A percentile compares a stretch with the other conserved stretches of the same genome.
Evolutionary conservation across 1,284 basidiomycete species (phyloP).

Genomic region (Cerrena zonata): DNA sequence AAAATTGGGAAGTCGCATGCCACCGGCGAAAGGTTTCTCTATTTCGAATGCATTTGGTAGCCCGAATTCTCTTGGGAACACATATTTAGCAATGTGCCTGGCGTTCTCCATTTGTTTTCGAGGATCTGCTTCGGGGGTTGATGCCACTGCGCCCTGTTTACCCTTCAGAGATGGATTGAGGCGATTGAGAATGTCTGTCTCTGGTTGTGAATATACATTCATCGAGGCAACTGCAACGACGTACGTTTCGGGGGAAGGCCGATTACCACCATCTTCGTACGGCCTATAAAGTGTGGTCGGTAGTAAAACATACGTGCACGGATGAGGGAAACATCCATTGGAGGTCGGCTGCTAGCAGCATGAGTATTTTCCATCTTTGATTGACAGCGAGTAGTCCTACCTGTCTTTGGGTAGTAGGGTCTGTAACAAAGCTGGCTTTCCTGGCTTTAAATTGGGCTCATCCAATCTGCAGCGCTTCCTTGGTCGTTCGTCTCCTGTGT

Average conservation of each 20-base stretch:
- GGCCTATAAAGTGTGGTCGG: conserved; percentile 45
- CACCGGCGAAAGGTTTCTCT: conserved; percentile 3
- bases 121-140: conserved; percentile 37
- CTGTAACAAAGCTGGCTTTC: no score
- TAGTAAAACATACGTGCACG: conserved; percentile 66
- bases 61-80: conserved; percentile 76
- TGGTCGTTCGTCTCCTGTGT: background rate
- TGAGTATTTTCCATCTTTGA: background rate
- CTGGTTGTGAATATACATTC: background rate
- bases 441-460: background rate
- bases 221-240: conserved; percentile 15
- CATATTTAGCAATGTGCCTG: conserved; percentile 71
- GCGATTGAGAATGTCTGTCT: conserved; percentile 59
- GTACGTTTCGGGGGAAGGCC: conserved; percentile 69
- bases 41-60: conserved; percentile 53
- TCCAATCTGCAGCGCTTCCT: background rate
- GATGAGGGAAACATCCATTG: conserved; percentile 51
- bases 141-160: conserved; percentile 19
- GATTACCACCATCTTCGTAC: conserved; percentile 42
- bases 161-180: conserved; percentile 39
- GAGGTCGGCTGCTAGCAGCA: conserved; percentile 31
- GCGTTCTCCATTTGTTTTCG: conserved; percentile 41
- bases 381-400: no score
- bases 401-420: no score
- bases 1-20: conserved; percentile 43